A percentile compares a stretch with the other conserved stretches of the same genome.
Conservation (phyloP, 108 stramenopile genomes). For the Ochromonas danica region DNA sequence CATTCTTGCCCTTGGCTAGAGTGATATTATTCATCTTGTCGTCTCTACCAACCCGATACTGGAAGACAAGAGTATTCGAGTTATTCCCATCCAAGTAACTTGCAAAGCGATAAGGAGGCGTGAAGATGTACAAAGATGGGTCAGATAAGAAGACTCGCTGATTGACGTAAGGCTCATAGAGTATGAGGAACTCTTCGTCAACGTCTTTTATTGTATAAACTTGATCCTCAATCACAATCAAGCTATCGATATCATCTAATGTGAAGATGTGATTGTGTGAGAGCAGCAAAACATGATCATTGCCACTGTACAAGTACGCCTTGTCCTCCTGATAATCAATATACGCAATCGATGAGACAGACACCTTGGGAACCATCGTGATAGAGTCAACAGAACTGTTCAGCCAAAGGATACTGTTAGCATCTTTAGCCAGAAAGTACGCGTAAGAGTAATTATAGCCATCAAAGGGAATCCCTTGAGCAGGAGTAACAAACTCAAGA, state of each 20-base stretch:
- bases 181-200: not conserved
- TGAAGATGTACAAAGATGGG: not conserved
- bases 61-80: not conserved
- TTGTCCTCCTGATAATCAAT: not conserved
- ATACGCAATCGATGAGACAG: not conserved
- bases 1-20: no score
- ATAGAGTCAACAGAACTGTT: not conserved
- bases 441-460: no score
- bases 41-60: not conserved
- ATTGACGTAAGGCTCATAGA: not conserved
- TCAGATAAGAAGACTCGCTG: not conserved
- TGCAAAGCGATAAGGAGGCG: conserved; percentile 5
- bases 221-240: not conserved
- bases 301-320: conserved; percentile 4
- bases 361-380: not conserved
- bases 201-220: not conserved
- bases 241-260: not conserved
- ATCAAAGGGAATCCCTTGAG: no score
- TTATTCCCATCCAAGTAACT: not conserved
- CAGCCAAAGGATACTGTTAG: no score
- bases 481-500: no score
- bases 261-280: not conserved
- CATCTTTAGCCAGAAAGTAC: no score
- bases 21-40: not conserved
- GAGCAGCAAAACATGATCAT: not conserved